Evolutionary conservation across 2,329 filamentous ascomycete genomes (phyloP), one percentile per base, ranked within the genome.

Genomic region (Aureobasidium leucospermi): DNA sequence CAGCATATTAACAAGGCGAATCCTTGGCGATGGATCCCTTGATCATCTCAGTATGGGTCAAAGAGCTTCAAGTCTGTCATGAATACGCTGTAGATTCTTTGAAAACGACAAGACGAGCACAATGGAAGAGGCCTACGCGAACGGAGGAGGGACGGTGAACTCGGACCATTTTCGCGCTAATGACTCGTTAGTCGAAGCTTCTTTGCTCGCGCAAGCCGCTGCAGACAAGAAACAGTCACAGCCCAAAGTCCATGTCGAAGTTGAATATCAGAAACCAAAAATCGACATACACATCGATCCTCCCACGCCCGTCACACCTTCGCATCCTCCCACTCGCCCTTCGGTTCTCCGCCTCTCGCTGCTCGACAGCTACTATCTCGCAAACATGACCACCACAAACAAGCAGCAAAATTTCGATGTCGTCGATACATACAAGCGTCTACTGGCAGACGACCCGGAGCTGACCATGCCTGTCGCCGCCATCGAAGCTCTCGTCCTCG

Each of bases 391-490:
- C 2, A 6, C 55, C 42, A 8, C 31, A 10, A 32, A 34, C 55
- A 48, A 58, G 36, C 55, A 58, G 36, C 55, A 58, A 41, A 48
- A 53, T 55, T 78, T 77, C 67, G 75, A 79, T 72, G 85, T 89
- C 62, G 85, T 88, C 66, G 75, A 79, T 59, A 83, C 84, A 48
- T 89, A 89, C 76, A 79, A 83, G 67, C 75, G 78, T 52, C 81
- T 88, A 51, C 81, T 89, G 62, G 70, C 70, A 61, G 80, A 82
- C 55, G 91, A 97, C 72, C 81, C 88, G 10, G 89, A 96, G 63
- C 82, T 97, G 57, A 96, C 93, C 38, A 96, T 96, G 84, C 92
- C 94, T 63, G 89, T 99, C 59, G 94, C 94, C 19, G 91, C 92
- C 61, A 96, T 96, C 70, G 90, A 96, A 76, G 86, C 91, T 31